These are phyloP conservation scores for Phytophthora litchii DNA, from an alignment of 352 stramenopile genomes.

Conservation along the genomic window DNA sequence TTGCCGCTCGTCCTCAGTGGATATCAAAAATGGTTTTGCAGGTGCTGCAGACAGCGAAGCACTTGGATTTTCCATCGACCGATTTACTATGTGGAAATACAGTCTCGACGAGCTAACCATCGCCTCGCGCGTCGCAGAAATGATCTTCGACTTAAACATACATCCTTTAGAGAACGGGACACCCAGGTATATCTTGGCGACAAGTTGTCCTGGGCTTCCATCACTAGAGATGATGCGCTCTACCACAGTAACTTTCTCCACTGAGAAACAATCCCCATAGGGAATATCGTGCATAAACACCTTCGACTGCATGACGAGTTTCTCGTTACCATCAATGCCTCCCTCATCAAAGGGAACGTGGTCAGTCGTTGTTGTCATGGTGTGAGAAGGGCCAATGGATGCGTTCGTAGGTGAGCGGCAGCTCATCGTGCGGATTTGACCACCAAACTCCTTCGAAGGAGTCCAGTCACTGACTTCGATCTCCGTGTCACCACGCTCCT, in stretches of 20 bases:
- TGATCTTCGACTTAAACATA: constrained; percentile 92
- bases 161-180: constrained; percentile 89
- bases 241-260: constrained; percentile 73
- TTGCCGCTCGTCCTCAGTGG: constrained; percentile 71
- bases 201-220: constrained; percentile 40
- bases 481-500: constrained; percentile 77
- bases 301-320: constrained; percentile 66
- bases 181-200: constrained; percentile 70
- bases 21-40: constrained; percentile 68
- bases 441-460: constrained; percentile 68
- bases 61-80: constrained; percentile 38
- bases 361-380: constrained; percentile 84
- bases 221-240: constrained; percentile 47
- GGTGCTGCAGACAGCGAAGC: constrained; percentile 14
- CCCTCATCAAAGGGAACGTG: constrained; percentile 58
- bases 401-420: constrained; percentile 82
- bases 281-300: constrained; percentile 84
- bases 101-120: constrained; percentile 58
- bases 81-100: constrained; percentile 70
- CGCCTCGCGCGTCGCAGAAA: constrained; percentile 73
- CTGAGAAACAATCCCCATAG: constrained; percentile 86
- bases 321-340: constrained; percentile 43
- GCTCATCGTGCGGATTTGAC: constrained; percentile 64
- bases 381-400: constrained; percentile 80
- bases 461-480: constrained; percentile 73